Percentiles rank a stretch among this genome's conserved stretches.
Conservation (phyloP, 108 stramenopile genomes). For the Cyclotella atomus region DNA sequence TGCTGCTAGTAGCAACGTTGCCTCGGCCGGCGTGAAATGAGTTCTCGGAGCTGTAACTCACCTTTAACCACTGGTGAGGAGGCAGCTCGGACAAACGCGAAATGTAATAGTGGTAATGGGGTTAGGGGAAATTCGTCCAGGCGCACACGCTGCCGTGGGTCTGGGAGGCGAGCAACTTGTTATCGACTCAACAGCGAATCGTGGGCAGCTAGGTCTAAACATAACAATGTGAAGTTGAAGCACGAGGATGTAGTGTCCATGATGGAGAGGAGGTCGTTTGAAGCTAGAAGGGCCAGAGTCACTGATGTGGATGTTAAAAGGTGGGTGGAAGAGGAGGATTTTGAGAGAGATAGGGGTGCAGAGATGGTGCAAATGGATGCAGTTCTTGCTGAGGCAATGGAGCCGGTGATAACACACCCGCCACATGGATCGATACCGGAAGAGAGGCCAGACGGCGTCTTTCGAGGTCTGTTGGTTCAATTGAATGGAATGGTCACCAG, state of each 20-base stretch:
- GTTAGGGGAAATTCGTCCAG: no score
- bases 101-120: no score
- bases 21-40: neutral
- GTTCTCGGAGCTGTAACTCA: neutral
- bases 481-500: no score
- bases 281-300: neutral
- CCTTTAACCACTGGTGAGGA: neutral
- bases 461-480: no score
- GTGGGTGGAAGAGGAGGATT: neutral
- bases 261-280: neutral
- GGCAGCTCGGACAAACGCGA: conserved; percentile 8
- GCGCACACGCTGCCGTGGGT: conserved; percentile 7
- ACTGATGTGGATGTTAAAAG: neutral
- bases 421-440: no score
- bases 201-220: conserved; percentile 5
- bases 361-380: neutral
- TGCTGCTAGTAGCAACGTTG: no score
- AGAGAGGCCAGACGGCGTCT: no score
- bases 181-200: neutral
- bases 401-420: no score
- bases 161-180: neutral
- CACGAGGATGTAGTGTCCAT: neutral
- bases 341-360: neutral
- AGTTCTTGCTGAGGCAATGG: no score
- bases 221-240: neutral